Evolutionary conservation across 257 asterid species (phyloP).

Genomic region (Osmanthus fragrans): DNA sequence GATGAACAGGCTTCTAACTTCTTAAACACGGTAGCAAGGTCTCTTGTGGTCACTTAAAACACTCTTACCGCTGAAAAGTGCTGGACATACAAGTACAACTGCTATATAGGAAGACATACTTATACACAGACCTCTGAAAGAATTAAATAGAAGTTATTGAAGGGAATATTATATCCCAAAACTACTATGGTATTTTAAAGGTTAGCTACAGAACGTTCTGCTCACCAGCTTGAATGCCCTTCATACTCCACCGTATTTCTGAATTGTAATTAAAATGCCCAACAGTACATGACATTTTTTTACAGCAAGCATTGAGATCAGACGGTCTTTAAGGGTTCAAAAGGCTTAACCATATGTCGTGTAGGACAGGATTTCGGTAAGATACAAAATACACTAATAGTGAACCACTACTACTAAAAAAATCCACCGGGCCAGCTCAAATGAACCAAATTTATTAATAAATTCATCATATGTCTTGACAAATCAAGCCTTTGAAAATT

Average conservation of each 20-base stretch:
- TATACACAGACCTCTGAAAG: background rate
- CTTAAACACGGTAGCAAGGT: background rate
- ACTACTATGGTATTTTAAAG: background rate
- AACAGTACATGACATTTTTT: background rate
- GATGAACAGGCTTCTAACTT: slow-evolving; percentile 15
- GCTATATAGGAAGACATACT: slow-evolving; percentile 12
- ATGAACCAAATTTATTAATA: background rate
- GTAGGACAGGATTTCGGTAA: background rate
- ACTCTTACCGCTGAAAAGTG: slow-evolving; percentile 7
- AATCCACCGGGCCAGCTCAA: background rate
- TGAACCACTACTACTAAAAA: background rate
- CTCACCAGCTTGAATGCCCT: background rate
- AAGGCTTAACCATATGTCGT: background rate
- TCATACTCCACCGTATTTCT: background rate
- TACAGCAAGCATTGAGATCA: background rate
- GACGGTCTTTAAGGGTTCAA: background rate
- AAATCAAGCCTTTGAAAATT: background rate
- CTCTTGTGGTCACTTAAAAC: background rate
- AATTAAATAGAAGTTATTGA: background rate
- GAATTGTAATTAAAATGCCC: background rate
- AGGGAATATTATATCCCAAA: background rate
- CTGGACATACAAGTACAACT: background rate
- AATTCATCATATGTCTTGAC: background rate
- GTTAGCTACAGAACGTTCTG: background rate
- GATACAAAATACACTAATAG: background rate